phyloP scores from a whole-genome alignment of 306 rosid genomes.

The Styphnolobium japonicum region DNA sequence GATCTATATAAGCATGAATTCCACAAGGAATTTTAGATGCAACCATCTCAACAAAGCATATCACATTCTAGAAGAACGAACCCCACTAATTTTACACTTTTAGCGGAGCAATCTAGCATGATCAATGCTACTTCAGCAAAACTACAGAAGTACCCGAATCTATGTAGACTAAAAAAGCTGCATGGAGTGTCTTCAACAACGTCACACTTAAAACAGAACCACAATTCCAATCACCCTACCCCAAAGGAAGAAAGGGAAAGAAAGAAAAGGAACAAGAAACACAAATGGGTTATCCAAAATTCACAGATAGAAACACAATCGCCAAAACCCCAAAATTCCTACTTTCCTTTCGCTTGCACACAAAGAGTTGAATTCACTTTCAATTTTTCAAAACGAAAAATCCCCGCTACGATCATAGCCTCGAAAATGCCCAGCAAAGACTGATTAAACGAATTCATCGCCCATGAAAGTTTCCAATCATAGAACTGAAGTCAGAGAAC shows the following conservation, averaged over 20 bases:
- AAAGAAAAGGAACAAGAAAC: neutral
- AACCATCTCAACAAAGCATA: neutral
- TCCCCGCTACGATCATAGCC: neutral
- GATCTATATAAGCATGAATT: neutral
- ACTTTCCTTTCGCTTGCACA: neutral
- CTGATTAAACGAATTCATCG: neutral
- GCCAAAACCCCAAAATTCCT: slow-evolving; percentile 15
- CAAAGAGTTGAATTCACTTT: slow-evolving; percentile 1
- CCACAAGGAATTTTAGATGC: neutral
- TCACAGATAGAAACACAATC: neutral
- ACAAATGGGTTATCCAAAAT: neutral
- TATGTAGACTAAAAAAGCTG: neutral
- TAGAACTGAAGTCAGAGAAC: slow-evolving; percentile 11
- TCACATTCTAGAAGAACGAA: neutral
- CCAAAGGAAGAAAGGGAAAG: neutral
- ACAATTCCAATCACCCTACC: neutral
- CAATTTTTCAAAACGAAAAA: neutral
- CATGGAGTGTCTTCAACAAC: neutral
- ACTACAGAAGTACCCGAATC: neutral
- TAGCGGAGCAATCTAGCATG: neutral
- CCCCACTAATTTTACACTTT: neutral
- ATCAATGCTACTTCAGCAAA: neutral
- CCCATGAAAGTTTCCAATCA: slow-evolving; percentile 8
- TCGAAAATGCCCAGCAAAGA: neutral
- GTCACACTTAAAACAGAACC: neutral